Evolutionary conservation across 2,329 filamentous ascomycete species (phyloP).

Genomic region (Phymatotrichopsis omnivora): DNA sequence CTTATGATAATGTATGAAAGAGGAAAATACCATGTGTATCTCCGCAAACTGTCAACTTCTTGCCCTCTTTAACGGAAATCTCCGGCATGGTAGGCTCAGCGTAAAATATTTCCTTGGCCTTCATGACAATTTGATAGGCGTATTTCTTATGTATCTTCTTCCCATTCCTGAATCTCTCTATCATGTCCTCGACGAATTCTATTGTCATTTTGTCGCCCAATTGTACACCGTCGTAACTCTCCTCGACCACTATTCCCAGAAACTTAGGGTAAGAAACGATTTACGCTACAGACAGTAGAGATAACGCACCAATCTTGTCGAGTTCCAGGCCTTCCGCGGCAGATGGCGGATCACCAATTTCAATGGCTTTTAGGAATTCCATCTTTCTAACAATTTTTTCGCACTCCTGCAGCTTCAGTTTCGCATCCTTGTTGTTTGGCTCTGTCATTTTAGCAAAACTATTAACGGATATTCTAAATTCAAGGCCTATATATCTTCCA

Average conservation of each 20-base stretch:
- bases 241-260: constrained; percentile 48
- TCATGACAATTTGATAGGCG: constrained; percentile 89
- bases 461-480: not conserved
- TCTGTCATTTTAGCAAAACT: too few species aligned
- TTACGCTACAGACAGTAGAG: not conserved
- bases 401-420: constrained; percentile 81
- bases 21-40: constrained; percentile 73
- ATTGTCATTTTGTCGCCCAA: constrained; percentile 80
- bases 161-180: constrained; percentile 84
- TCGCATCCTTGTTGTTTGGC: constrained; percentile 80
- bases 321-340: constrained; percentile 84
- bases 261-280: not conserved
- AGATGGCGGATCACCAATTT: constrained; percentile 82
- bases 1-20: not conserved
- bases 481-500: not conserved
- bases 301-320: constrained; percentile 54
- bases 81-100: constrained; percentile 97
- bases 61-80: constrained; percentile 65
- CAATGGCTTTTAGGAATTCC: constrained; percentile 90
- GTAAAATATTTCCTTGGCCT: constrained; percentile 80
- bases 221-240: constrained; percentile 71
- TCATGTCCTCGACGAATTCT: constrained; percentile 97
- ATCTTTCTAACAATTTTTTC: constrained; percentile 87
- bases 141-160: constrained; percentile 96
- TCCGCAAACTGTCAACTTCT: constrained; percentile 84